Evolutionary conservation across 805 yeast species (phyloP).

Genomic region (Nakazawaea populi): DNA sequence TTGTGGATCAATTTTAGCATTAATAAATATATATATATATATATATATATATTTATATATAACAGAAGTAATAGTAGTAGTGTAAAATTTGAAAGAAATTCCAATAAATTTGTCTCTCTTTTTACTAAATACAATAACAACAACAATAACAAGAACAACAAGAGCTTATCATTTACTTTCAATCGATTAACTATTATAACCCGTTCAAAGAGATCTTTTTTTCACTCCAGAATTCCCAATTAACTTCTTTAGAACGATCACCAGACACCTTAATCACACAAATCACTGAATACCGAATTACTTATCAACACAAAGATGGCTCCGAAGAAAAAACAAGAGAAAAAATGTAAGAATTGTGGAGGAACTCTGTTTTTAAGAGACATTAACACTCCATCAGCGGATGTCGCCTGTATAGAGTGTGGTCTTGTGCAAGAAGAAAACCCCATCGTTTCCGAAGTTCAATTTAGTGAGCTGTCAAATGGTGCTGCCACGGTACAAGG

Average conservation of each 20-base stretch:
- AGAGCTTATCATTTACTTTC: too few species aligned
- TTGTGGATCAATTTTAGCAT: constrained; percentile 1
- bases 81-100: too few species aligned
- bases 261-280: too few species aligned
- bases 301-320: constrained; percentile 5
- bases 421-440: constrained; percentile 88
- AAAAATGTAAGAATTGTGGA: constrained; percentile 42
- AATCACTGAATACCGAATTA: neutral
- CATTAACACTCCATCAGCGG: constrained; percentile 58
- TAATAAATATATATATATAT: neutral
- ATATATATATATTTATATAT: neutral
- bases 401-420: constrained; percentile 74
- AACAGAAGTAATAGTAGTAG: too few species aligned
- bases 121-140: too few species aligned
- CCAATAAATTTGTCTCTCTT: too few species aligned
- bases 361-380: constrained; percentile 48
- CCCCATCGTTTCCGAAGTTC: constrained; percentile 92
- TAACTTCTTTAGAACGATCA: too few species aligned
- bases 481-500: constrained; percentile 98
- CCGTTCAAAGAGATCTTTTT: too few species aligned
- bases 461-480: constrained; percentile 83
- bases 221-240: too few species aligned
- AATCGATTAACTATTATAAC: too few species aligned
- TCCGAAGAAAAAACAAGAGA: constrained; percentile 6
- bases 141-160: too few species aligned